Conservation (phyloP, 2,329 filamentous ascomycete species). For the Aspergillus fumigatiaffinis region DNA sequence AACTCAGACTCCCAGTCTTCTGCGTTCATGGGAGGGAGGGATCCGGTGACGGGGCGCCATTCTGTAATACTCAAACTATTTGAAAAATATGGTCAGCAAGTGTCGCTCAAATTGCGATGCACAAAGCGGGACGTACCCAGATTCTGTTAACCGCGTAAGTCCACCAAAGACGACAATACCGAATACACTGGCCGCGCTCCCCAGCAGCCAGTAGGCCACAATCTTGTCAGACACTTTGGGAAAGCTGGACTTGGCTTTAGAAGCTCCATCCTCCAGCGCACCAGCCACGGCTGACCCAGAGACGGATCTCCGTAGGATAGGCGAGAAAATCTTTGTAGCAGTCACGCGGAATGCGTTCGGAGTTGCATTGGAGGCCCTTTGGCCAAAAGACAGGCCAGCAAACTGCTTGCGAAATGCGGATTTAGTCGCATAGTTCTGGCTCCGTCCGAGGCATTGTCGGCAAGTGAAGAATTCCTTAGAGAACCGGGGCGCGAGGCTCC, state of each 20-base stretch:
- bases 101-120: background rate
- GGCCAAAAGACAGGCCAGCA: slow-evolving; percentile 24
- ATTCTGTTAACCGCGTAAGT: slow-evolving; percentile 89
- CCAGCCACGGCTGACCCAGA: slow-evolving; percentile 18
- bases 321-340: slow-evolving; percentile 27
- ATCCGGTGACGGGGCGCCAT: slow-evolving; percentile 95
- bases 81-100: slow-evolving; percentile 2
- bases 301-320: slow-evolving; percentile 18
- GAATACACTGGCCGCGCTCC: slow-evolving; percentile 88
- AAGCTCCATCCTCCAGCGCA: slow-evolving; percentile 19
- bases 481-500: slow-evolving; percentile 33
- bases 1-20: slow-evolving; percentile 92
- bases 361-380: slow-evolving; percentile 23
- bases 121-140: slow-evolving; percentile 57
- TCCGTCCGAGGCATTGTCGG: slow-evolving; percentile 36
- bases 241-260: slow-evolving; percentile 40
- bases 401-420: slow-evolving; percentile 30
- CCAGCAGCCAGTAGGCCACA: slow-evolving; percentile 90
- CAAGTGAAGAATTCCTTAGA: slow-evolving; percentile 40
- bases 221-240: slow-evolving; percentile 65
- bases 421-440: slow-evolving; percentile 26
- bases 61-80: slow-evolving; percentile 90
- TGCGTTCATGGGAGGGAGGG: slow-evolving; percentile 72
- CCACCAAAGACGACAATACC: slow-evolving; percentile 96
- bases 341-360: slow-evolving; percentile 20